phyloP scores from a whole-genome alignment of 2,329 filamentous ascomycete species.

The Apiospora arundinis region DNA sequence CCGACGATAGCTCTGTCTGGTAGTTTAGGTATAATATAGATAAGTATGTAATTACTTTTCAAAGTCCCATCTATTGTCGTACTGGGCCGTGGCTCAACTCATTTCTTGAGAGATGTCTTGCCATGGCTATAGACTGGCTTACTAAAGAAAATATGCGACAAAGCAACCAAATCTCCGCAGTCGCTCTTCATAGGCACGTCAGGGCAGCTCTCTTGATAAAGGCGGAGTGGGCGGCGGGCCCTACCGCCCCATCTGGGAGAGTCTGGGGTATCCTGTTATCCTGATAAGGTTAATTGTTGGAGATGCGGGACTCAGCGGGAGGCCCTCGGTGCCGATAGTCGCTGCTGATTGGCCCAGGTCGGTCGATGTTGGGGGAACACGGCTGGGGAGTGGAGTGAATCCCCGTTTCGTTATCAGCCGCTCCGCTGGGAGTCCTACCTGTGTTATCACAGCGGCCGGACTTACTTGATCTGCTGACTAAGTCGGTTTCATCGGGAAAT shows the following conservation, averaged over 20 bases:
- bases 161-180: background rate
- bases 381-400: background rate
- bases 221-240: background rate
- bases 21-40: background rate
- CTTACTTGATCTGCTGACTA: background rate
- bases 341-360: background rate
- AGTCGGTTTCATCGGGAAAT: background rate
- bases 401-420: conserved; percentile 9
- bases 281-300: conserved; percentile 8
- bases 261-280: conserved; percentile 12
- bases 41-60: background rate
- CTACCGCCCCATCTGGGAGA: background rate
- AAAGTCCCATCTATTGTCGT: background rate
- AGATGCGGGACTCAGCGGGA: background rate
- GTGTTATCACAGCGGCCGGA: background rate
- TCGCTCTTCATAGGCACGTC: background rate
- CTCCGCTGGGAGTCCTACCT: background rate
- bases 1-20: no score
- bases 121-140: background rate
- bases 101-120: background rate
- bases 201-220: background rate
- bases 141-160: background rate
- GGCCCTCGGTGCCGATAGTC: background rate
- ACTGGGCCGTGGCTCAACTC: background rate
- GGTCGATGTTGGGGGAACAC: background rate